phyloP scores from a whole-genome alignment of 139 green algal species.

The Diplosphaera chodatii region DNA sequence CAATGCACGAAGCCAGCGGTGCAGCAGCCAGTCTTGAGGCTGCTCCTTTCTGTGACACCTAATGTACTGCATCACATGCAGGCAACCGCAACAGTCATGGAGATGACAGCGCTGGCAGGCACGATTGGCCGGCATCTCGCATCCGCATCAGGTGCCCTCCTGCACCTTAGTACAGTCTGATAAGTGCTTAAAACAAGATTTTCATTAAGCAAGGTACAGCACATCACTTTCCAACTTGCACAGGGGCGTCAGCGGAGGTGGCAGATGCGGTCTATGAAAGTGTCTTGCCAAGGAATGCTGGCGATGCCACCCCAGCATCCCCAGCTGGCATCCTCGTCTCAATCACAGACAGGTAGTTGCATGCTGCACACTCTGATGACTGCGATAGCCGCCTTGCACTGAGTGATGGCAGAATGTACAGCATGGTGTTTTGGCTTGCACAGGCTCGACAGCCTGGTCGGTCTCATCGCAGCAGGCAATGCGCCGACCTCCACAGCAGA shows the following conservation, averaged over 20 bases:
- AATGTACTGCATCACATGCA: too few species aligned
- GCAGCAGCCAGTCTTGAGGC: too few species aligned
- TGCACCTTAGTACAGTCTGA: too few species aligned
- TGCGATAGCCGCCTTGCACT: too few species aligned
- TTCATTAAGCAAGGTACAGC: too few species aligned
- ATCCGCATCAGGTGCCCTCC: conserved; percentile 4
- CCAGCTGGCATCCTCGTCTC: conserved; percentile 58
- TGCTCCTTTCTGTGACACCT: too few species aligned
- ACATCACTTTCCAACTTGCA: too few species aligned
- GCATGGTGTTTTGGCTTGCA: neutral
- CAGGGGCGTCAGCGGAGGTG: conserved; percentile 38
- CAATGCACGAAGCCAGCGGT: too few species aligned
- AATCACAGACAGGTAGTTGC: conserved; percentile 40
- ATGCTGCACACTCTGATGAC: too few species aligned
- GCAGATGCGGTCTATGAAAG: conserved; percentile 80
- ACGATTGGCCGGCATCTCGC: conserved; percentile 90
- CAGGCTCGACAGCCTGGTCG: conserved; percentile 88
- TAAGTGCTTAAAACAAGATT: too few species aligned
- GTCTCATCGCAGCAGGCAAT: conserved; percentile 82
- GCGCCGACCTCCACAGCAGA: conserved; percentile 82
- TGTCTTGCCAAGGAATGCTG: conserved; percentile 69
- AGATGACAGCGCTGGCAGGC: conserved; percentile 95
- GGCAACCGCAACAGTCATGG: conserved; percentile 83
- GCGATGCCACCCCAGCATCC: conserved; percentile 65
- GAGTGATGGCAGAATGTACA: too few species aligned